Conservation (phyloP, 371 early-diverging fungal genomes). For the Cokeromyces recurvatus region DNA sequence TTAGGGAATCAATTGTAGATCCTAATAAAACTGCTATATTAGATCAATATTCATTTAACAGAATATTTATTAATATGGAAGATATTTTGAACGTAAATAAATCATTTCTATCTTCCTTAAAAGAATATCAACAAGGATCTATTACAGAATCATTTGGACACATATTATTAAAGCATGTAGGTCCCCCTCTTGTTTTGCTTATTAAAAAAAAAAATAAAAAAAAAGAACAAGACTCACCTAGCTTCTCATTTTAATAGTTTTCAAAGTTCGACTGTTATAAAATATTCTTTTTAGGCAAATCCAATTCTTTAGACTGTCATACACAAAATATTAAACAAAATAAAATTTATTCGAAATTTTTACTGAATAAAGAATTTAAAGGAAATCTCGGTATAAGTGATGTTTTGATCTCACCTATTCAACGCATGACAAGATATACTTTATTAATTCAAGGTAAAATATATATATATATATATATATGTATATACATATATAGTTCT, state of each 20-base stretch:
- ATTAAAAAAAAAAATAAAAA: no score
- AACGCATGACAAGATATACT: constrained; percentile 23
- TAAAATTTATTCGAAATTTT: constrained; percentile 10
- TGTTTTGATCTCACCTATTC: constrained; percentile 18
- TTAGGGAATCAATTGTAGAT: constrained; percentile 13
- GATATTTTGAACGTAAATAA: constrained; percentile 17
- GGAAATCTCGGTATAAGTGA: constrained; percentile 13
- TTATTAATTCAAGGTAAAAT: constrained; percentile 13
- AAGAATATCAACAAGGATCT: constrained; percentile 5
- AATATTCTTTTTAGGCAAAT: constrained; percentile 14
- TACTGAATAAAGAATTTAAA: constrained; percentile 8
- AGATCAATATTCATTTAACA: constrained; percentile 17
- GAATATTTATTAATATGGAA: constrained; percentile 25
- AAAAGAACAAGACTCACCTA: no score
- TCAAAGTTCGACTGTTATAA: constrained; percentile 18
- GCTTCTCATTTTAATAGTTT: constrained; percentile 7
- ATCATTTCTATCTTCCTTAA: constrained; percentile 13
- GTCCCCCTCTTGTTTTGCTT: no score
- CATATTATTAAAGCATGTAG: constrained; percentile 18
- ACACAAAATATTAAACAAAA: constrained; percentile 15
- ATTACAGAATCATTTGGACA: constrained; percentile 17
- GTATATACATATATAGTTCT: not conserved
- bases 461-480: no score
- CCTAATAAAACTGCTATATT: constrained; percentile 13
- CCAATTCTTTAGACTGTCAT: constrained; percentile 8